These are phyloP conservation scores for Phialophora verrucosa DNA, from an alignment of 2,329 filamentous ascomycete genomes.

Conservation along the genomic window DNA sequence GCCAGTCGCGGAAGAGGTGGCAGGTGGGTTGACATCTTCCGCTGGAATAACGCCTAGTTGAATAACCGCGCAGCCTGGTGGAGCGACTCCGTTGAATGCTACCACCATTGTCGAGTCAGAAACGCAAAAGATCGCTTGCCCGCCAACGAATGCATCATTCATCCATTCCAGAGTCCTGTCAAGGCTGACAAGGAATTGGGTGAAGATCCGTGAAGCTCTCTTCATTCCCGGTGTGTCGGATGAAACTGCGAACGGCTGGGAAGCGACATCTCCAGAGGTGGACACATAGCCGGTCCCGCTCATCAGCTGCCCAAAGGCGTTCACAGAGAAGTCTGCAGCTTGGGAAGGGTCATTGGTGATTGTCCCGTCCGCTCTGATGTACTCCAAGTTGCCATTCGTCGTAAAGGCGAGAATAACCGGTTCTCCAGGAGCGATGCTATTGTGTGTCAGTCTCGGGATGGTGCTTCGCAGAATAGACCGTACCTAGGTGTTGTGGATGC, in stretches of 20 bases:
- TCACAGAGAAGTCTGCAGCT: conserved; percentile 25
- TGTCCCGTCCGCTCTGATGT: conserved; percentile 26
- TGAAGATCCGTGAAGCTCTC: conserved; percentile 24
- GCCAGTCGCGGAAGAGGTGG: conserved; percentile 11
- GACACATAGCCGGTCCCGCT: conserved; percentile 29
- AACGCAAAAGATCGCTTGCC: conserved; percentile 32
- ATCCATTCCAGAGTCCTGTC: conserved; percentile 30
- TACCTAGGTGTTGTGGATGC: conserved; percentile 25
- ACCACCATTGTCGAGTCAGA: conserved; percentile 26
- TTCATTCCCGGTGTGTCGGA: conserved; percentile 16
- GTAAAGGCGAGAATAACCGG: conserved; percentile 23
- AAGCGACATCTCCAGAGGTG: conserved; percentile 23
- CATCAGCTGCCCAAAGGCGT: conserved; percentile 29
- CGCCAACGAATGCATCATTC: conserved; percentile 30
- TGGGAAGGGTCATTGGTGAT: conserved; percentile 26
- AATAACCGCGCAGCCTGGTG: conserved; percentile 25
- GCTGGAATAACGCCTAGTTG: conserved; percentile 20
- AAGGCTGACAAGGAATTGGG: conserved; percentile 24
- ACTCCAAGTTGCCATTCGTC: conserved; percentile 16
- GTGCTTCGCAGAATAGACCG: conserved; percentile 3
- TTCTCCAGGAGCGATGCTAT: conserved; percentile 8
- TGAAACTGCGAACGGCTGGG: conserved; percentile 26
- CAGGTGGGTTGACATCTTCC: conserved; percentile 2
- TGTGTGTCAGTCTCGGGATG: background rate
- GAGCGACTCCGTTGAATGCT: conserved; percentile 27